Percentiles rank a stretch among this genome's conserved stretches.
Conservation (phyloP, 139 green algal genomes). For the Nannochloris sp. region DNA sequence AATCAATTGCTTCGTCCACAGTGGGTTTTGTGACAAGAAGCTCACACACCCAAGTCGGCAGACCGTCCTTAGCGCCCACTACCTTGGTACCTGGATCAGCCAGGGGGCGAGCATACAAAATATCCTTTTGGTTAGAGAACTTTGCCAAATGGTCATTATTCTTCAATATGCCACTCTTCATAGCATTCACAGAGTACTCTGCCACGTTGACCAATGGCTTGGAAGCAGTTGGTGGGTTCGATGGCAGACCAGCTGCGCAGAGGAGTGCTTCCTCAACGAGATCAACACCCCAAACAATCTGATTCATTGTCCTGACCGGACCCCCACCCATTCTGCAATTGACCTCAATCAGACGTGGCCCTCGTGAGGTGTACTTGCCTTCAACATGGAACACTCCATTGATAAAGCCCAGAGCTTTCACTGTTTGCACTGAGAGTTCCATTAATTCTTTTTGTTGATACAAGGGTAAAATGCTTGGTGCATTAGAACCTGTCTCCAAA, state of each 20-base stretch:
- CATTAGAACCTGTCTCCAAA: conserved; percentile 87
- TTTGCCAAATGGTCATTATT: conserved; percentile 50
- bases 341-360: conserved; percentile 76
- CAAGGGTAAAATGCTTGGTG: conserved; percentile 65
- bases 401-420: conserved; percentile 40
- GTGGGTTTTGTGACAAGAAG: conserved; percentile 41
- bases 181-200: conserved; percentile 76
- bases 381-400: conserved; percentile 82
- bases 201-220: conserved; percentile 60
- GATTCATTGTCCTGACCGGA: conserved; percentile 59
- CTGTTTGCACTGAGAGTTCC: conserved; percentile 57
- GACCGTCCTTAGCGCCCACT: conserved; percentile 59
- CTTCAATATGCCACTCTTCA: conserved; percentile 40
- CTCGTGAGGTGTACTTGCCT: conserved; percentile 71
- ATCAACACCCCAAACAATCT: conserved; percentile 57
- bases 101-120: conserved; percentile 70
- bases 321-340: conserved; percentile 88
- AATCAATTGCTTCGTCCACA: conserved; percentile 60
- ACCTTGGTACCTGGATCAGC: conserved; percentile 38
- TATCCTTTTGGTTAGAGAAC: conserved; percentile 43
- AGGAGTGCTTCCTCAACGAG: conserved; percentile 55
- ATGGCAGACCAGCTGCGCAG: conserved; percentile 69
- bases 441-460: conserved; percentile 66
- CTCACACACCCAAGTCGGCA: conserved; percentile 84
- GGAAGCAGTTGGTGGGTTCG: conserved; percentile 49